Percentiles rank a stretch among this genome's conserved stretches.
Evolutionary conservation across 2,329 filamentous ascomycete species (phyloP).

Genomic region (Epichloe sylvatica): DNA sequence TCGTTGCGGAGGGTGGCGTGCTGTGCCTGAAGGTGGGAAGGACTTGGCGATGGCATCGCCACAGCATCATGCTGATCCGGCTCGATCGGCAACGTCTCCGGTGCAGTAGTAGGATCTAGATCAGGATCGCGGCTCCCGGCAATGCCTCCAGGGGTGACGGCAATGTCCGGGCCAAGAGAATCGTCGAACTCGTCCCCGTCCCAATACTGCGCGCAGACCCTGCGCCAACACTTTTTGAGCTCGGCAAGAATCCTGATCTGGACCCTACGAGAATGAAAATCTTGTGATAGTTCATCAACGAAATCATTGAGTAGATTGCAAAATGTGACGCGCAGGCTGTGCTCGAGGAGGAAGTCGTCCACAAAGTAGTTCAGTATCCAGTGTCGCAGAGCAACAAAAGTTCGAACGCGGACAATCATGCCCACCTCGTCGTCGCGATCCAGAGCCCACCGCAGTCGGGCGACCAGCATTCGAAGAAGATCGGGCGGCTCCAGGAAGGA

Average conservation of each 20-base stretch:
- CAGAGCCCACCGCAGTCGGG: constrained; percentile 77
- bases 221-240: constrained; percentile 92
- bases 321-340: constrained; percentile 60
- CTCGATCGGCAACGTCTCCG: constrained; percentile 31
- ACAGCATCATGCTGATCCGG: constrained; percentile 32
- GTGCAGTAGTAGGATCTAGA: constrained; percentile 37
- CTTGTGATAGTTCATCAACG: constrained; percentile 38
- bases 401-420: constrained; percentile 86
- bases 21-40: background rate
- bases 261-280: constrained; percentile 32
- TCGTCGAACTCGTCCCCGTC: constrained; percentile 56
- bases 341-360: constrained; percentile 78
- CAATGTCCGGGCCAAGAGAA: constrained; percentile 44
- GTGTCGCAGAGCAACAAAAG: constrained; percentile 87
- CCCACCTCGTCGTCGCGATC: constrained; percentile 68
- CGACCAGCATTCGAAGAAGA: constrained; percentile 70
- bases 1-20: constrained; percentile 29
- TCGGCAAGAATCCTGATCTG: constrained; percentile 79
- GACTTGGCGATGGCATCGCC: constrained; percentile 13
- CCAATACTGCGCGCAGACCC: constrained; percentile 84
- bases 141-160: constrained; percentile 64
- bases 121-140: constrained; percentile 44
- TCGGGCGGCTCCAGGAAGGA: constrained; percentile 67
- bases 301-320: constrained; percentile 67
- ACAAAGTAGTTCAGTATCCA: constrained; percentile 98